Evolutionary conservation across 1,139 yeast genomes (phyloP), one percentile per base, ranked within the genome.

Genomic region (Saccharomyces hybrid): DNA sequence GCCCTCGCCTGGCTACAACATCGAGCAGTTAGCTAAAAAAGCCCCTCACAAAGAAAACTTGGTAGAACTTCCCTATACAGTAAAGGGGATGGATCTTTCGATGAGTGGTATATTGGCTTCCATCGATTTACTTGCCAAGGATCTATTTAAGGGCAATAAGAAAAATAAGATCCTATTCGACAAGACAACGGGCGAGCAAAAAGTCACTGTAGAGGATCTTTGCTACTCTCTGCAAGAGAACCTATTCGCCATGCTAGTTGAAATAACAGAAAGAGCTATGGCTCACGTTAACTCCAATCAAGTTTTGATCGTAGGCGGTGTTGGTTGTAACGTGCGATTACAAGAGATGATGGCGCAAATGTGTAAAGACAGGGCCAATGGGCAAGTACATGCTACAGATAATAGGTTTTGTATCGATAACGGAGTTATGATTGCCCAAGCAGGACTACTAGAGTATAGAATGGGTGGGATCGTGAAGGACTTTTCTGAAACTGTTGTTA

Each of bases 371-470:
- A 77, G 99, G 58, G 69, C 72, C 13, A 83, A 86, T 59, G 99
- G 98, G 0, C 79, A 81, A 34, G 85, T 93, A 4, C 88, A 78
- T 69, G 97, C 99, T 13, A 95, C 99, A 0, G 99, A 93, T 70
- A 98, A 93, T 68, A 75, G 99, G 58, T 93, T 93, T 68, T 93
- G 98, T 72, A 93, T 93, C 52, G 99, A 93, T 69, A 93, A 93
- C 66, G 98, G 99, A 9, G 93, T 93, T 50, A 93, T 93, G 99
- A 93, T 93, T 66, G 99, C 99, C 1, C 99, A 93, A 69, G 98
- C 99, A 0, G 99, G 99, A 0, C 74, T 93, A 52, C 72, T 93
- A 59, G 88, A 88, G 53, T 90, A 84, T 68, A 78, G 98, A 66
- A 88, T 85, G 77, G 97, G 97, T 0, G 83, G 81, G 57, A 64